phyloP scores from a whole-genome alignment of 129 eudicot species.

The Apium graveolens region DNA sequence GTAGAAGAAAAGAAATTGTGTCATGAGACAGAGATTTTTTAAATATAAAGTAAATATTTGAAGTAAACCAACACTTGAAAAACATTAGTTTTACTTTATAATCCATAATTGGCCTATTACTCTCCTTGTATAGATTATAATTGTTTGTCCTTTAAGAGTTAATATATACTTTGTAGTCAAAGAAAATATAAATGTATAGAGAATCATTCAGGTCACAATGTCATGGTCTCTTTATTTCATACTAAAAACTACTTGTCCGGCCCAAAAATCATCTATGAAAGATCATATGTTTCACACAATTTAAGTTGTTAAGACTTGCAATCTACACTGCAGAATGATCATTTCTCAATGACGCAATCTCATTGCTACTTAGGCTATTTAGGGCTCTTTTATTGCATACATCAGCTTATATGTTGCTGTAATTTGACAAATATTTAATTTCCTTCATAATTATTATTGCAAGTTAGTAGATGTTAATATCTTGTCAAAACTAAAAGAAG shows the following conservation, averaged over 20 bases:
- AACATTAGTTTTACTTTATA: slow-evolving; percentile 5
- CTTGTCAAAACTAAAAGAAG: no score
- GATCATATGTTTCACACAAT: not conserved
- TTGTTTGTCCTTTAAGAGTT: slow-evolving; percentile 17
- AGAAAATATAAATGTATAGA: slow-evolving; percentile 15
- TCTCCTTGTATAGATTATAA: slow-evolving; percentile 32
- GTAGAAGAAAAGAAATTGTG: slow-evolving; percentile 1
- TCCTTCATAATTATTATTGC: no score
- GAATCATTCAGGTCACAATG: slow-evolving; percentile 40
- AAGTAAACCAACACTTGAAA: slow-evolving; percentile 18
- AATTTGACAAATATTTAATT: no score
- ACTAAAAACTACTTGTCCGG: slow-evolving; percentile 27
- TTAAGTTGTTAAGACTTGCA: slow-evolving; percentile 4
- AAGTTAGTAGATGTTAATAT: no score
- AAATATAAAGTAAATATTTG: no score
- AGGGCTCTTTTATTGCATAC: no score
- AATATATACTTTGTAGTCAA: slow-evolving; percentile 46
- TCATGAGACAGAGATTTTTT: not conserved
- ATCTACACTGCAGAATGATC: slow-evolving; percentile 15
- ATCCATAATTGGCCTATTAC: slow-evolving; percentile 34
- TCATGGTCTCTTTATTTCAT: slow-evolving; percentile 25
- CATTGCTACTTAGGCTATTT: slow-evolving; percentile 13
- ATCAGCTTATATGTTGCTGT: no score
- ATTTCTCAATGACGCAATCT: slow-evolving; percentile 11
- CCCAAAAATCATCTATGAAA: slow-evolving; percentile 20